A percentile compares a stretch with the other conserved stretches of the same genome.
These are phyloP conservation scores for Mycena filopes DNA, from an alignment of 768 basidiomycete genomes.

Conservation along the genomic window DNA sequence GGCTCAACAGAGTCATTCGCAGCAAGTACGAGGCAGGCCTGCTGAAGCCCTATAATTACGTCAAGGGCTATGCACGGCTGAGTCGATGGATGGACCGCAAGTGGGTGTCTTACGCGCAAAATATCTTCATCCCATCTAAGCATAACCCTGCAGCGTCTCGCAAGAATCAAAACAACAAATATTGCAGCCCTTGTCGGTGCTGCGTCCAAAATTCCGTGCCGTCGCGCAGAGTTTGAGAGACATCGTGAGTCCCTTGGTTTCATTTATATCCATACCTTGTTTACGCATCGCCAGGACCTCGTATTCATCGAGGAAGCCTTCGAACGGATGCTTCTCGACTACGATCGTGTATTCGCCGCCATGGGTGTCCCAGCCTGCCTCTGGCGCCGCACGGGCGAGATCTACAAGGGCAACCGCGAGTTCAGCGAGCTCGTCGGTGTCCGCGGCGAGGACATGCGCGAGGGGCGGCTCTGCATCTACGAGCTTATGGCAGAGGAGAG, in stretches of 20 bases:
- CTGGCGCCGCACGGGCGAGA: conserved; percentile 97
- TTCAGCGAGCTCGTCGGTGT: conserved; percentile 92
- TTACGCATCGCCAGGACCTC: conserved; percentile 67
- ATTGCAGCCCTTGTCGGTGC: conserved; percentile 85
- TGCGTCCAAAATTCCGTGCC: conserved; percentile 87
- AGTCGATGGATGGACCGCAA: conserved; percentile 96
- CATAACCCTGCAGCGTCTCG: conserved; percentile 71
- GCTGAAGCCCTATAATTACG: conserved; percentile 95
- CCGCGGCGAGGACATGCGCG: conserved; percentile 89
- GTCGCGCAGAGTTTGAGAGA: conserved; percentile 88
- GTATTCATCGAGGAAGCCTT: conserved; percentile 99
- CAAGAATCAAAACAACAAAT: conserved; percentile 94
- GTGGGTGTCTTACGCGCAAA: conserved; percentile 50
- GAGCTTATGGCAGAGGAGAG: conserved; percentile 98
- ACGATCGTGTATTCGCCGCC: conserved; percentile 92
- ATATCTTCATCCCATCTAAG: not conserved
- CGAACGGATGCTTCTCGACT: conserved; percentile 93
- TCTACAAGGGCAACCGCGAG: conserved; percentile 97
- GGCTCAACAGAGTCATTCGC: conserved; percentile 90
- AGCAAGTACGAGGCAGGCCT: conserved; percentile 98
- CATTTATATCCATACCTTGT: conserved; percentile 3
- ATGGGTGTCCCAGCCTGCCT: conserved; percentile 98
- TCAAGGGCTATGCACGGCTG: conserved; percentile 92
- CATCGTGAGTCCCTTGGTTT: conserved; percentile 58
- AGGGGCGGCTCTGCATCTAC: conserved; percentile 94